Evolutionary conservation across 352 stramenopile species (phyloP), one percentile per base, ranked within the genome.

Genomic region (Phytopythium boreale): DNA sequence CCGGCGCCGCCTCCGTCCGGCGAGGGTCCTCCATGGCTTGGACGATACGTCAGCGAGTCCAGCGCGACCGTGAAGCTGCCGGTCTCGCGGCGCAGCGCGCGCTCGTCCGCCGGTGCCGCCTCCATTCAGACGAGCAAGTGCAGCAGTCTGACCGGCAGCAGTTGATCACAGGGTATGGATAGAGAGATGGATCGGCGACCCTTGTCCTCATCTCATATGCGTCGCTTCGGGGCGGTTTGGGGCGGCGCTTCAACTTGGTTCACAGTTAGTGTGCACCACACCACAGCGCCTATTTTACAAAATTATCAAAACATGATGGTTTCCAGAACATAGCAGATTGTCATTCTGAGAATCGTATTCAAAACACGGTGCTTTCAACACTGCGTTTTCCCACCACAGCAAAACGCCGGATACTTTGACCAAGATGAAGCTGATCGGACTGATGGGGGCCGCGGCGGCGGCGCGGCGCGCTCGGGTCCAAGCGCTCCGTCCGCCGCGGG

Each of bases 31-130:
- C 36, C 7, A 7, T 26, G 19, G 19, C 43, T 12, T 26, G 36
- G 39, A 17, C 26, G n/a, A n/a, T 15, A 24, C 14, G 55, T 34
- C 15, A 60, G 20, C 2, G 10, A 2, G 36, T 26, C 41, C 31
- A 89, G 69, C 46, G 68, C 49, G 34, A 88, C 70, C 5, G 60
- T 46, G 66, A 89, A 84, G 44, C 71, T 63, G 31, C 80, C 77
- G 39, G 39, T 39, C 24, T 61, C 56, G 24, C 56, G 56, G 56
- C 17, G 56, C 37, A 12, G 55, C 20, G 61, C 27, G 17, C 22
- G 19, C 9, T 29, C 31, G 62, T 47, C 36, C 36, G 2, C 4
- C 7, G 55, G n/a, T 19, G 27, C 26, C 27, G 24, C 56, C 9
- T 34, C 41, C 57, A 55, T 62, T n/a, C 22, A n/a, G 36, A 26